A percentile compares a stretch with the other conserved stretches of the same genome.
Evolutionary conservation across 805 yeast species (phyloP).

Genomic region (Osmozyma mogii): DNA sequence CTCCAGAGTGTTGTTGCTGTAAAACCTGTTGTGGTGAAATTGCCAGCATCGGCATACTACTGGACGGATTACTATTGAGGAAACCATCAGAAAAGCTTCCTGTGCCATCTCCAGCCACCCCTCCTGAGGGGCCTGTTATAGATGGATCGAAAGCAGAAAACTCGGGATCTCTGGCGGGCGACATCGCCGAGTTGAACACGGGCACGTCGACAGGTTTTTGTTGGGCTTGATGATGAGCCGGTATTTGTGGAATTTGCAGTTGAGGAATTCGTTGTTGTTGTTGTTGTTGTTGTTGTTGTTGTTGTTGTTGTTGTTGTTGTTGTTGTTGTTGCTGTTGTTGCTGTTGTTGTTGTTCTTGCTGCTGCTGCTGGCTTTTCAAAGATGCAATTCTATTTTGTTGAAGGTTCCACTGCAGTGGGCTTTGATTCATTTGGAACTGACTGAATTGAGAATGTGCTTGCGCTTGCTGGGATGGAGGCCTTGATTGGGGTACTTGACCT

Average conservation of each 20-base stretch:
- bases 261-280: conserved; percentile 3
- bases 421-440: no score
- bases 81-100: no score
- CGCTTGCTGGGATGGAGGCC: conserved; percentile 7
- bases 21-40: conserved; percentile 35
- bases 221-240: conserved; percentile 2
- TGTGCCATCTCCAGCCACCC: no score
- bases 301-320: conserved; percentile 1
- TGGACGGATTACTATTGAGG: no score
- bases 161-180: no score
- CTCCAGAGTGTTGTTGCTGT: conserved; percentile 20
- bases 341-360: conserved; percentile 8
- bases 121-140: no score
- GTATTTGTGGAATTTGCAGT: conserved; percentile 3
- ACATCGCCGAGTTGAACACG: no score
- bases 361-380: conserved; percentile 9
- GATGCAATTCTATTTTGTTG: conserved; percentile 7
- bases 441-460: no score
- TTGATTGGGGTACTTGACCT: no score
- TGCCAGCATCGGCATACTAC: conserved; percentile 11
- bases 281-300: conserved; percentile 1
- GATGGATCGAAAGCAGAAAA: no score
- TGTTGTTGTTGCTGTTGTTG: conserved; percentile 2
- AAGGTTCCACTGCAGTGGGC: conserved; percentile 3
- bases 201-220: no score